phyloP scores from a whole-genome alignment of 139 green algal species.

The Medakamo hakoo region DNA sequence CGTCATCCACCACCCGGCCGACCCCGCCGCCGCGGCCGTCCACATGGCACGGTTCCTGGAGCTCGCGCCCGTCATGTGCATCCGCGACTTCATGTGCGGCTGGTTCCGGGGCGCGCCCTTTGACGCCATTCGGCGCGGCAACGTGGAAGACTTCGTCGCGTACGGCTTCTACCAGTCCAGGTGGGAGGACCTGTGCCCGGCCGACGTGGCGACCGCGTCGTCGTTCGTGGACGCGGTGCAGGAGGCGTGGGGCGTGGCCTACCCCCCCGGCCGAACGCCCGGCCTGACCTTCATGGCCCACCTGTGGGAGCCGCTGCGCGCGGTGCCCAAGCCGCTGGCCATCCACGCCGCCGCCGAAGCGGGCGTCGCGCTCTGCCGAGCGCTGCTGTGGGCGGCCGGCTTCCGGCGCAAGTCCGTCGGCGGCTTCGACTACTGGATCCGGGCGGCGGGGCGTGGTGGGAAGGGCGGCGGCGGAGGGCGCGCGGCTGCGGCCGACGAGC shows the following conservation, averaged over 20 bases:
- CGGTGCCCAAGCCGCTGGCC: conserved; percentile 26
- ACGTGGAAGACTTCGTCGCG: conserved; percentile 31
- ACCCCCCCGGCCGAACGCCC: conserved; percentile 13
- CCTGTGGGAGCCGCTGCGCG: conserved; percentile 12
- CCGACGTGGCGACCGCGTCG: conserved; percentile 1
- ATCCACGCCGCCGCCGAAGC: conserved; percentile 20
- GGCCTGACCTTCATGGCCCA: conserved; percentile 30
- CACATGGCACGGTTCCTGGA: conserved; percentile 22
- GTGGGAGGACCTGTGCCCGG: conserved; percentile 4
- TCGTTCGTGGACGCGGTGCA: conserved; percentile 19
- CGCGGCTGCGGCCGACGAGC: neutral
- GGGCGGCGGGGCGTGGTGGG: conserved; percentile 1
- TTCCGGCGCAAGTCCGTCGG: conserved; percentile 8
- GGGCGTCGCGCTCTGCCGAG: neutral
- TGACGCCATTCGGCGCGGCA: conserved; percentile 10
- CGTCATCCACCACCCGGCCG: neutral
- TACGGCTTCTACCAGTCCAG: conserved; percentile 25
- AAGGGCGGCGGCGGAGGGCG: neutral
- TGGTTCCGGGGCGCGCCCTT: conserved; percentile 25
- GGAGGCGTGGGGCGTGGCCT: conserved; percentile 15
- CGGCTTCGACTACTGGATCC: conserved; percentile 20
- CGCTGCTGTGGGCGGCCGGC: conserved; percentile 8
- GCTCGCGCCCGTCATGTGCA: conserved; percentile 17
- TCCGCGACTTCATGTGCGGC: conserved; percentile 29
- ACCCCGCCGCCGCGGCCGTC: neutral